These are phyloP conservation scores for Clarireedia monteithiana DNA, from an alignment of 2,329 filamentous ascomycete genomes.

Conservation along the genomic window DNA sequence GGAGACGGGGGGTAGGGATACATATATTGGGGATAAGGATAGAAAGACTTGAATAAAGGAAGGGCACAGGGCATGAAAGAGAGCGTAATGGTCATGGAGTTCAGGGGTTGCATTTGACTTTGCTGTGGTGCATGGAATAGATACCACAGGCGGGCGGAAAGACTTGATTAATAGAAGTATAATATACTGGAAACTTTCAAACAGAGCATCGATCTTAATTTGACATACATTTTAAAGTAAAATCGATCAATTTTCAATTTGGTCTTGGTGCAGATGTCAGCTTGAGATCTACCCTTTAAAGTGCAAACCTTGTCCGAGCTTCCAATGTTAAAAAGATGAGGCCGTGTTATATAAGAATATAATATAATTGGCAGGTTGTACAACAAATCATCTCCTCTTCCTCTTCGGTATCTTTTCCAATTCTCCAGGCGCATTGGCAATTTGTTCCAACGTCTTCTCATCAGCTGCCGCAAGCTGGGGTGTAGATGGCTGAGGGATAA, in stretches of 20 bases:
- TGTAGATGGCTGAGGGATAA: background rate
- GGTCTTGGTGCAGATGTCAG: too few species aligned
- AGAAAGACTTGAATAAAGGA: background rate
- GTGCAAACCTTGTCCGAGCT: too few species aligned
- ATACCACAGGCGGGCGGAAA: background rate
- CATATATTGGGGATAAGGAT: background rate
- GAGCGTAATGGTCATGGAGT: background rate
- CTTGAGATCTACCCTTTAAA: too few species aligned
- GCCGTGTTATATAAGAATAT: background rate
- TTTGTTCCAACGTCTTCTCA: conserved; percentile 9
- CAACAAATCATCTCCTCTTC: background rate
- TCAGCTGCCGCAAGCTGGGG: background rate
- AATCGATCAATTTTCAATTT: too few species aligned
- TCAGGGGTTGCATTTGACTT: background rate
- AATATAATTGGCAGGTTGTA: background rate
- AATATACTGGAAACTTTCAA: background rate
- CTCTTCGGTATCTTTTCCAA: conserved; percentile 9
- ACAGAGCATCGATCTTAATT: background rate
- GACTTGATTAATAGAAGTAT: background rate
- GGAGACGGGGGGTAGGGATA: background rate
- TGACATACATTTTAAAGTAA: background rate
- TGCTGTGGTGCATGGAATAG: background rate
- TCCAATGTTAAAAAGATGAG: background rate
- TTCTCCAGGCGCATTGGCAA: conserved; percentile 14
- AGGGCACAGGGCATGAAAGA: too few species aligned